Percentiles rank a stretch among this genome's conserved stretches.
These are phyloP conservation scores for Epichloe baconii DNA, from an alignment of 2,329 filamentous ascomycete genomes.

Conservation along the genomic window DNA sequence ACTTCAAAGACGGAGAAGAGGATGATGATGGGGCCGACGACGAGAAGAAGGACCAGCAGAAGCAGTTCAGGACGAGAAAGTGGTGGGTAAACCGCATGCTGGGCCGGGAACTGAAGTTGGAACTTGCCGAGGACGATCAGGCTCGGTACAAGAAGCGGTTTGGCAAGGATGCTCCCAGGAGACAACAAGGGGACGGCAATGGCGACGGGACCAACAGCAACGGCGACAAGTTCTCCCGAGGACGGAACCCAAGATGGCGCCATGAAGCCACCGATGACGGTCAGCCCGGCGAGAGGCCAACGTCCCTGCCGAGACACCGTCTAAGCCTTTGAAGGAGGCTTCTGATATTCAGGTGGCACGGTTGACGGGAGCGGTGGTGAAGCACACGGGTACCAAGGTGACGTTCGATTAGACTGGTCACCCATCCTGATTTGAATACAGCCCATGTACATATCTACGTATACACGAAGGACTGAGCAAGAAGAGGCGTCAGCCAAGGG, in stretches of 20 bases:
- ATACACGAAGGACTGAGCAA: no score
- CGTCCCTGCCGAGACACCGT: conserved; percentile 9
- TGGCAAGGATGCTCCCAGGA: conserved; percentile 52
- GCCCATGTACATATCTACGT: background rate
- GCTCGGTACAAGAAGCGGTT: conserved; percentile 89
- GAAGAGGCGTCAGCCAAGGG: no score
- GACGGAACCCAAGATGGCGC: conserved; percentile 25
- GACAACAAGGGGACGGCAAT: conserved; percentile 14
- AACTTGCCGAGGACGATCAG: conserved; percentile 86
- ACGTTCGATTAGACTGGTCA: conserved; percentile 52
- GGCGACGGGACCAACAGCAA: conserved; percentile 15
- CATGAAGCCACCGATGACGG: conserved; percentile 7
- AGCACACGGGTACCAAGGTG: conserved; percentile 65
- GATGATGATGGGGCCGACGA: conserved; percentile 30
- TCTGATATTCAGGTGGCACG: conserved; percentile 41
- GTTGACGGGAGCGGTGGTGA: conserved; percentile 67
- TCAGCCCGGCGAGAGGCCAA: conserved; percentile 10
- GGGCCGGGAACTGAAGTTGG: conserved; percentile 71
- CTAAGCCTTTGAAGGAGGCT: conserved; percentile 28
- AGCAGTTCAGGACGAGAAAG: conserved; percentile 47
- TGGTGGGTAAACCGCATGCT: conserved; percentile 80
- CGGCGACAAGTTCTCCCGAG: conserved; percentile 18
- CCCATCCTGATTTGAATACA: background rate
- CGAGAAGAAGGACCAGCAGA: conserved; percentile 26
- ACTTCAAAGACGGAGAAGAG: conserved; percentile 40